Percentiles rank a stretch among this genome's conserved stretches.
Conservation (phyloP, 306 rosid genomes). For the Medicago ruthenica region DNA sequence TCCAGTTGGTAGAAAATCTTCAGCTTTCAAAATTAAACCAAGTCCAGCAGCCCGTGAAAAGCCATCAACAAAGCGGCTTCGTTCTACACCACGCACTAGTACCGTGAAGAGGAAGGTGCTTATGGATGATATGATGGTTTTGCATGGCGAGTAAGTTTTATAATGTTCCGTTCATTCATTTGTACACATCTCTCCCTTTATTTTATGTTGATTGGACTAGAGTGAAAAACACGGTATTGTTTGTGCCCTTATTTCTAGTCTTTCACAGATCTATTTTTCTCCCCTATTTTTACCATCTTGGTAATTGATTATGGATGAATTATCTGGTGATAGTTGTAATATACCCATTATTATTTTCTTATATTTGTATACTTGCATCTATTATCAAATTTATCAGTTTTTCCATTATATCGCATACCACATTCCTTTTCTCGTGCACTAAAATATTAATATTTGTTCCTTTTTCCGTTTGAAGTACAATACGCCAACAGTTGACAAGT, state of each 20-base stretch:
- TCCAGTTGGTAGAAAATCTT: constrained; percentile 89
- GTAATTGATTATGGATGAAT: constrained; percentile 9
- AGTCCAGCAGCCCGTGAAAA: constrained; percentile 72
- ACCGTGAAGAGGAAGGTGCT: constrained; percentile 88
- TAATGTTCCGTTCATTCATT: constrained; percentile 34
- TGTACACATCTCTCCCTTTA: neutral
- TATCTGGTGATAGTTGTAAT: constrained; percentile 24
- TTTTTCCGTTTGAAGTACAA: constrained; percentile 64
- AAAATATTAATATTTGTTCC: constrained; percentile 39
- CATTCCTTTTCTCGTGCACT: constrained; percentile 21
- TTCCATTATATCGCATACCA: neutral
- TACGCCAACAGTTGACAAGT: constrained; percentile 86
- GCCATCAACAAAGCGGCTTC: constrained; percentile 59
- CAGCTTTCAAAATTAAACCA: constrained; percentile 81
- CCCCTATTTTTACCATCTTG: constrained; percentile 26
- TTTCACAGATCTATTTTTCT: constrained; percentile 29
- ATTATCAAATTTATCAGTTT: neutral
- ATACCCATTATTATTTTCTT: neutral
- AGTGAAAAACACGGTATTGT: constrained; percentile 30
- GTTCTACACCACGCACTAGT: constrained; percentile 65
- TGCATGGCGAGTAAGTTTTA: constrained; percentile 98
- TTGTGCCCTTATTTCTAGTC: constrained; percentile 9
- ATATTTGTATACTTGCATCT: constrained; percentile 32
- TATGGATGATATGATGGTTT: constrained; percentile 94
- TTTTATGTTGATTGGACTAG: constrained; percentile 16